Evolutionary conservation across 352 stramenopile genomes (phyloP).

Genomic region (Phytopythium oedochilum): DNA sequence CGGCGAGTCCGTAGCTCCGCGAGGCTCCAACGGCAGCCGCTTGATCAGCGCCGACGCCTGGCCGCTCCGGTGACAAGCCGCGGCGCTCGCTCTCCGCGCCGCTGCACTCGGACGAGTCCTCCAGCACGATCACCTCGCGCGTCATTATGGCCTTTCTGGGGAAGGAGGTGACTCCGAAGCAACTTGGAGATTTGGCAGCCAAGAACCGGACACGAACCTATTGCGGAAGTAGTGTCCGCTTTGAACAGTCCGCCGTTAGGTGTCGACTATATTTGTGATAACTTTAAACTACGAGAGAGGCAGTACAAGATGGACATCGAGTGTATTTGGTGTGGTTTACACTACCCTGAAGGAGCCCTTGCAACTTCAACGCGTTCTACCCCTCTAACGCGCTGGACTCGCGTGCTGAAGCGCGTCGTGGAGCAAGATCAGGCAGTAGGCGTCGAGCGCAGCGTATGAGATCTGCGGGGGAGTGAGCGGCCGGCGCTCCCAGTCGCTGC

Average conservation of each 20-base stretch:
- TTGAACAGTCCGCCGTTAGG: no score
- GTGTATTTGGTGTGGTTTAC: neutral
- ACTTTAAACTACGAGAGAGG: neutral
- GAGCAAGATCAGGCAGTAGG: conserved; percentile 78
- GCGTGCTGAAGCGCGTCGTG: conserved; percentile 16
- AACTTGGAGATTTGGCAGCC: neutral
- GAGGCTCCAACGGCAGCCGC: no score
- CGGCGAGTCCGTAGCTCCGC: no score
- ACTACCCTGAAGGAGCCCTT: neutral
- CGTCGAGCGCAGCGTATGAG: conserved; percentile 69
- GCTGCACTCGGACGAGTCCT: neutral
- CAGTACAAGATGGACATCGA: neutral
- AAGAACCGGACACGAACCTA: no score
- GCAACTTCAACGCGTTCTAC: neutral
- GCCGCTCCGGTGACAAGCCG: neutral
- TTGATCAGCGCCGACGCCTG: no score
- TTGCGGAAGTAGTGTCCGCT: no score
- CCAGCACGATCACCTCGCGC: neutral
- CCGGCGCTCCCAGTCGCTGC: conserved; percentile 69
- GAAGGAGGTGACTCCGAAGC: neutral
- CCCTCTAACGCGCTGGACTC: no score
- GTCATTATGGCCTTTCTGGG: neutral
- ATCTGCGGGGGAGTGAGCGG: conserved; percentile 56
- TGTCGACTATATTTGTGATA: no score
- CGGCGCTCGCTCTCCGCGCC: neutral